Base-by-base conservation (phyloP, 305 asterid genomes). In the Ilex paraguariensis region DNA sequence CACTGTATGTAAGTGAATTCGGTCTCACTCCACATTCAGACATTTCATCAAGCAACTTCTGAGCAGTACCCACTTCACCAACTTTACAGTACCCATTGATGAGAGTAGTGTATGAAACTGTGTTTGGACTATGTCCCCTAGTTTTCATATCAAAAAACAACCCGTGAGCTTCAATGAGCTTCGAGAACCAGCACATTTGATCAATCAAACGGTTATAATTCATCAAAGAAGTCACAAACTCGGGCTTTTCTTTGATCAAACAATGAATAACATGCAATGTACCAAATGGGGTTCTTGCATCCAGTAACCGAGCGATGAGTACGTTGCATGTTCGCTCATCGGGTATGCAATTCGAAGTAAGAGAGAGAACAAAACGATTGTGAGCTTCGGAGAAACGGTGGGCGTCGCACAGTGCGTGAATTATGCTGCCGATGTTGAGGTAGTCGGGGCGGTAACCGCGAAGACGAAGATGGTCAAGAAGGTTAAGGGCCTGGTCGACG, bases 281-380 rank as follows among this genome's bases (percentile, higher is more conserved):
- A 9, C 65, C 40, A 31, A 53, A 60, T 0, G 90, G 86, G 28
- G 75, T 75, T 31, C 69, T 67, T 0, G 86, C 84, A 49, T 83
- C 65, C 4, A 87, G 83, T 61, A 90, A 70, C 31, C 87, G 81
- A 6, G 95, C 95, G 51, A 91, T 78, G 28, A 91, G 77, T 6
- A 91, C 87, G 49, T 87, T 88, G 62, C 96, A 91, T 7, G 90
- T 84, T 61, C 95, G 82, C 71, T 90, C 92, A 53, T 87, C 95
- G 10, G 86, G 90, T 36, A 79, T 61, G 56, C 73, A 67, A 31
- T 57, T 69, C 30, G 76, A 68, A 44, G 72, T 55, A 49, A 84
- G 31, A 54, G 71, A 78, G 12, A 58, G 72, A 52, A 64, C 73
- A 30, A 90, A 66, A 0, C 66, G 81, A 7, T 62, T 59, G 69